phyloP scores from a whole-genome alignment of 2,329 filamentous ascomycete genomes.

The Exophiala mesophila region DNA sequence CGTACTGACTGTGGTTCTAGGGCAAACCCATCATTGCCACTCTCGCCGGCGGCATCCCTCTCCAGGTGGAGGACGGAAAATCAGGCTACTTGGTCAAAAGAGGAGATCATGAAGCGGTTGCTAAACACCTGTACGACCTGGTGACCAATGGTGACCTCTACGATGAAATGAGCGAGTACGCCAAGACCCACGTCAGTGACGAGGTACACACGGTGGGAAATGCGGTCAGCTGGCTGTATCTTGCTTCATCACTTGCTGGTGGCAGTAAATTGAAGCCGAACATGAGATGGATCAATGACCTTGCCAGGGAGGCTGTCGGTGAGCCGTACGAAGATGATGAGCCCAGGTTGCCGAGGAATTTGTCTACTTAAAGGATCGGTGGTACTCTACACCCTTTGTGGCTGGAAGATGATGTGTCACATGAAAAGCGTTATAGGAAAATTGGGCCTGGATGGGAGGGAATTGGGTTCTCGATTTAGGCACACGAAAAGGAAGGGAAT shows the following conservation, averaged over 20 bases:
- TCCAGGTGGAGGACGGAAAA: slow-evolving; percentile 67
- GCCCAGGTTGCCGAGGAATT: slow-evolving; percentile 52
- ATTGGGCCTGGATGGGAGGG: neutral
- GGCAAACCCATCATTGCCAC: slow-evolving; percentile 74
- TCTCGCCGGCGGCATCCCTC: slow-evolving; percentile 69
- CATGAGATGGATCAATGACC: slow-evolving; percentile 66
- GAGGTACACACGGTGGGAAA: slow-evolving; percentile 80
- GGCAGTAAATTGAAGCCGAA: slow-evolving; percentile 55
- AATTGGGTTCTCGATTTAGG: neutral
- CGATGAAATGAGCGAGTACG: slow-evolving; percentile 60
- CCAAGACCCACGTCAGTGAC: slow-evolving; percentile 64
- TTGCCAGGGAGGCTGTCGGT: slow-evolving; percentile 63
- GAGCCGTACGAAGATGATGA: slow-evolving; percentile 56
- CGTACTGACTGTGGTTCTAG: slow-evolving; percentile 12
- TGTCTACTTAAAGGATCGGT: slow-evolving; percentile 19
- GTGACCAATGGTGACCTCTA: slow-evolving; percentile 64
- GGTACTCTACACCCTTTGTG: too few species aligned
- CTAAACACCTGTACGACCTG: slow-evolving; percentile 59
- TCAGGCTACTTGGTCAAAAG: slow-evolving; percentile 70
- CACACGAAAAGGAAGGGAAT: too few species aligned
- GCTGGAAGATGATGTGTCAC: too few species aligned
- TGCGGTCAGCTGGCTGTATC: slow-evolving; percentile 69
- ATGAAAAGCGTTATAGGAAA: too few species aligned
- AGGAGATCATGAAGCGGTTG: slow-evolving; percentile 65
- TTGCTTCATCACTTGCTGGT: slow-evolving; percentile 63